phyloP scores from a whole-genome alignment of 768 basidiomycete species.

The Sporobolomyces phaffii region DNA sequence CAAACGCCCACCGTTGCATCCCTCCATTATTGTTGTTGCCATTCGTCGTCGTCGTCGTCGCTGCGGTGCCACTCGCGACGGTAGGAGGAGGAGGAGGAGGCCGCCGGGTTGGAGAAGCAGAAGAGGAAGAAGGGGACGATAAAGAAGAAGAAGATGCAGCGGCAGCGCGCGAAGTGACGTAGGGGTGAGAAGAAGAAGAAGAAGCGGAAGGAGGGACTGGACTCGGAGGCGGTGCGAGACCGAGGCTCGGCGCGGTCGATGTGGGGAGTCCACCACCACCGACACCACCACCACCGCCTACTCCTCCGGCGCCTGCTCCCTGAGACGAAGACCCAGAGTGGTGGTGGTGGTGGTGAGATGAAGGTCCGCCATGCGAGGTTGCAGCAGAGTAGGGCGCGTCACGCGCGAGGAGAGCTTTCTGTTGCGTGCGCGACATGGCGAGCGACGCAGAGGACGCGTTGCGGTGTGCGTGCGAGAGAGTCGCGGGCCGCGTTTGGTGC shows the following conservation, averaged over 20 bases:
- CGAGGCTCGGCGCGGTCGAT: background rate
- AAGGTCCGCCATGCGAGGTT: background rate
- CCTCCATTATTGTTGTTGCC: too few species aligned
- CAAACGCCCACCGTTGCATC: slow-evolving; percentile 37
- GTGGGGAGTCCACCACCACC: too few species aligned
- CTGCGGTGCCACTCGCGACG: too few species aligned
- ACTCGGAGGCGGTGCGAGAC: slow-evolving; percentile 8
- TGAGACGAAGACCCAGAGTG: too few species aligned
- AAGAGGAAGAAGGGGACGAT: background rate
- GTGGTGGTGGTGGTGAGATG: background rate
- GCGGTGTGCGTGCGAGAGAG: slow-evolving; percentile 6
- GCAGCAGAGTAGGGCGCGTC: slow-evolving; percentile 24
- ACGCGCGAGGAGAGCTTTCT: slow-evolving; percentile 36
- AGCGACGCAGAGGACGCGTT: slow-evolving; percentile 22
- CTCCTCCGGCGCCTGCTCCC: too few species aligned
- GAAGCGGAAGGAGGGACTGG: background rate
- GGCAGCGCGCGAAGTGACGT: background rate
- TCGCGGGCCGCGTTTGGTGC: background rate
- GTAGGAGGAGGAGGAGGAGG: too few species aligned
- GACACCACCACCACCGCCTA: too few species aligned
- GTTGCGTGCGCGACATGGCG: slow-evolving; percentile 37
- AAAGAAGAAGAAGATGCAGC: background rate
- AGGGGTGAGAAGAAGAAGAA: background rate
- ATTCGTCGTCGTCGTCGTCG: background rate
- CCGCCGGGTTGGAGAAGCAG: too few species aligned